Evolutionary conservation across 2,329 filamentous ascomycete species (phyloP).

Genomic region (Thelonectria rubi): DNA sequence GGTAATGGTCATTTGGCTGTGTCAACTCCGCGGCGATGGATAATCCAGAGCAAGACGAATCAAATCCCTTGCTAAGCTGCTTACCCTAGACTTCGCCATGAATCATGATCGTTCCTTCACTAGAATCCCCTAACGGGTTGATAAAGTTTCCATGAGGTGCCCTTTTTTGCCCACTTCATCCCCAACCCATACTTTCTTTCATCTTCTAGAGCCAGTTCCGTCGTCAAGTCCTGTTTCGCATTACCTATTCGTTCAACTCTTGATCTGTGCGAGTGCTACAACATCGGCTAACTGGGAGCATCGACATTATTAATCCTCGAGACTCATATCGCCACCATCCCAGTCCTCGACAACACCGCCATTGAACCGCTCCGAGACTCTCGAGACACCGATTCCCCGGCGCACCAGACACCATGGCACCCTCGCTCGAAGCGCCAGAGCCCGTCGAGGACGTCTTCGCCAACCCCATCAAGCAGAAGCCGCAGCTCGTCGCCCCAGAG

Average conservation of each 20-base stretch:
- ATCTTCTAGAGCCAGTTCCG: neutral
- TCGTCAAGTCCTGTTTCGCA: neutral
- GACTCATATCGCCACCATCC: constrained; percentile 31
- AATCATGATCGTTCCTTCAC: constrained; percentile 4
- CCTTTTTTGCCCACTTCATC: neutral
- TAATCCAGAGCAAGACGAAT: constrained; percentile 31
- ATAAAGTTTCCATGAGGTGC: neutral
- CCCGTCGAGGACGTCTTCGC: constrained; percentile 74
- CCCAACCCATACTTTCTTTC: neutral
- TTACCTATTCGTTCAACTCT: neutral
- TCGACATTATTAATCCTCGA: constrained; percentile 35
- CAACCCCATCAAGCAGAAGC: constrained; percentile 79
- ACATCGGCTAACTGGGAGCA: neutral
- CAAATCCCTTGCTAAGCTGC: constrained; percentile 28
- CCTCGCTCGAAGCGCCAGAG: constrained; percentile 78
- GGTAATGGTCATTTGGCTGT: constrained; percentile 2
- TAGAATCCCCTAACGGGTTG: neutral
- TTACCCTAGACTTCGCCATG: constrained; percentile 29
- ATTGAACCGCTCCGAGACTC: constrained; percentile 2
- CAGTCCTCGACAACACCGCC: neutral
- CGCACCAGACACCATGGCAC: constrained; percentile 68
- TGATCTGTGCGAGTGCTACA: neutral
- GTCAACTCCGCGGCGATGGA: constrained; percentile 20
- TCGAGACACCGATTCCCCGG: constrained; percentile 6
- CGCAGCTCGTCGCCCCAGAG: constrained; percentile 90